Evolutionary conservation across 768 basidiomycete species (phyloP).

Genomic region (Scleroderma bovista): DNA sequence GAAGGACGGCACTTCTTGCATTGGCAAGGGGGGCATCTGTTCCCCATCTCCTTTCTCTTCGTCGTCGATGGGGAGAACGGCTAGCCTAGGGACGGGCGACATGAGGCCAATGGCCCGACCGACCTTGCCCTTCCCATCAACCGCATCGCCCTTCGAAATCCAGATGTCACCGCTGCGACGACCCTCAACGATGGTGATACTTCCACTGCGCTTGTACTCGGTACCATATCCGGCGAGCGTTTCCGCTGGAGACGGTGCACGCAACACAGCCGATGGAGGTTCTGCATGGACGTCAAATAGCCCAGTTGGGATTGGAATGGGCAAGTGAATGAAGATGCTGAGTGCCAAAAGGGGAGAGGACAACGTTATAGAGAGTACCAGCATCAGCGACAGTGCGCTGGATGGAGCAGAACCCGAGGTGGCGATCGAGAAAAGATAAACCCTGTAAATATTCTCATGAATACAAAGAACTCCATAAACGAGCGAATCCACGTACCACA

Average conservation of each 20-base stretch:
- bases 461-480: neutral
- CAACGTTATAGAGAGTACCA: constrained; percentile 59
- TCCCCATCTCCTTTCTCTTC: constrained; percentile 36
- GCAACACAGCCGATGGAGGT: constrained; percentile 37
- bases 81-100: constrained; percentile 57
- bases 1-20: constrained; percentile 47
- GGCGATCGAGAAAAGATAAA: constrained; percentile 40
- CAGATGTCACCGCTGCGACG: constrained; percentile 72
- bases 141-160: constrained; percentile 67
- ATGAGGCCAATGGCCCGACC: constrained; percentile 62
- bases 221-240: constrained; percentile 17
- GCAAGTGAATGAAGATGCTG: constrained; percentile 54
- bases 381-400: constrained; percentile 40
- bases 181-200: constrained; percentile 60
- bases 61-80: constrained; percentile 56
- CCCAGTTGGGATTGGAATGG: constrained; percentile 61
- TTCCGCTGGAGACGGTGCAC: constrained; percentile 40
- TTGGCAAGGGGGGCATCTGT: constrained; percentile 55
- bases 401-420: constrained; percentile 37
- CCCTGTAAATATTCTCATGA: constrained; percentile 32
- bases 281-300: constrained; percentile 51
- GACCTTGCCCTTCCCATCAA: constrained; percentile 58
- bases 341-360: constrained; percentile 64
- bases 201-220: constrained; percentile 60
- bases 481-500: constrained; percentile 42